Conservation (phyloP, 495 filamentous ascomycete species). For the Hyaloscypha finlandica region DNA sequence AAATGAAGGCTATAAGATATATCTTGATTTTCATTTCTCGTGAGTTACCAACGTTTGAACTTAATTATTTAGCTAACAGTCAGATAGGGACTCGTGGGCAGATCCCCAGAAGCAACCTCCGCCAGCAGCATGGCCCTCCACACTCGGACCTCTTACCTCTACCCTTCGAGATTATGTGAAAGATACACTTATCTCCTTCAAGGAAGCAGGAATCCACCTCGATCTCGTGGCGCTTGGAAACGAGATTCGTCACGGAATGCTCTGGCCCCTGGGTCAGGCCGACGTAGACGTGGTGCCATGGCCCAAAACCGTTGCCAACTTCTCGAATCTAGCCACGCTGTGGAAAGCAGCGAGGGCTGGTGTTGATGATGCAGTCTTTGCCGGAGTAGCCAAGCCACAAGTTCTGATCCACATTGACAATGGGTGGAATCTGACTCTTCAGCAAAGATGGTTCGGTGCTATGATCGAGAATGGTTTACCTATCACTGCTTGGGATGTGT, state of each 20-base stretch:
- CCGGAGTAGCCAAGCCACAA: constrained; percentile 38
- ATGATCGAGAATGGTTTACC: constrained; percentile 39
- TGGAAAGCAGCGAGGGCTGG: constrained; percentile 40
- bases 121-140: constrained; percentile 29
- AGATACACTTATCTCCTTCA: constrained; percentile 37
- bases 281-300: constrained; percentile 36
- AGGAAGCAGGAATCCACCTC: constrained; percentile 35
- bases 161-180: constrained; percentile 40
- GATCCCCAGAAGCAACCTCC: constrained; percentile 42
- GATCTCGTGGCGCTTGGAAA: constrained; percentile 45
- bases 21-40: constrained; percentile 37
- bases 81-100: constrained; percentile 38
- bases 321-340: constrained; percentile 40
- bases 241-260: constrained; percentile 48
- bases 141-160: constrained; percentile 21
- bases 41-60: constrained; percentile 9
- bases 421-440: constrained; percentile 45
- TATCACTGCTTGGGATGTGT: constrained; percentile 43
- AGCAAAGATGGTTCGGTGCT: constrained; percentile 45
- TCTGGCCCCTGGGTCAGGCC: constrained; percentile 45
- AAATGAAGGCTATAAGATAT: constrained; percentile 38
- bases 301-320: constrained; percentile 34
- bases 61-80: neutral
- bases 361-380: constrained; percentile 40
- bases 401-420: constrained; percentile 52